Evolutionary conservation across 768 basidiomycete genomes (phyloP).

Genomic region (Leccinum obscurum): DNA sequence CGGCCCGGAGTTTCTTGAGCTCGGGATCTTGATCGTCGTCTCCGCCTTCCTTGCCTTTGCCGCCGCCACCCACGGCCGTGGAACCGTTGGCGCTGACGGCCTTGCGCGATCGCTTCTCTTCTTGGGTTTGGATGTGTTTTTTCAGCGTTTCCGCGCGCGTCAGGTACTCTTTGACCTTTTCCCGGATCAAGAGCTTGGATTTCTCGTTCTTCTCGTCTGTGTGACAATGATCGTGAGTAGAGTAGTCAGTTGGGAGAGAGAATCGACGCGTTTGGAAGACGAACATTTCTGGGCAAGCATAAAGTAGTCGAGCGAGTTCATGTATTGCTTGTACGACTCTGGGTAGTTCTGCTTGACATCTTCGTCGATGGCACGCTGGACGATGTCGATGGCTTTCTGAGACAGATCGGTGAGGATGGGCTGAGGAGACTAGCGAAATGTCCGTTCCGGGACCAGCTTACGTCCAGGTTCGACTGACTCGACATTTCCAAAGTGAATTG

Average conservation of each 20-base stretch:
- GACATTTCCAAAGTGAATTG: slow-evolving; percentile 35
- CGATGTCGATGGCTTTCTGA: slow-evolving; percentile 85
- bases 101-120: slow-evolving; percentile 55
- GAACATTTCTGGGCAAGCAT: slow-evolving; percentile 94
- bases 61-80: slow-evolving; percentile 39
- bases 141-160: slow-evolving; percentile 90
- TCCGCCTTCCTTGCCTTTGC: slow-evolving; percentile 50
- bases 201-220: slow-evolving; percentile 89
- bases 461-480: slow-evolving; percentile 48
- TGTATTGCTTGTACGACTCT: slow-evolving; percentile 92
- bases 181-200: slow-evolving; percentile 79
- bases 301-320: slow-evolving; percentile 96
- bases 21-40: slow-evolving; percentile 85
- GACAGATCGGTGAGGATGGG: slow-evolving; percentile 22
- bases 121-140: slow-evolving; percentile 64
- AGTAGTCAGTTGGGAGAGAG: background rate
- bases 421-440: background rate
- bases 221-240: slow-evolving; percentile 5
- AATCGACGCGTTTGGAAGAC: background rate
- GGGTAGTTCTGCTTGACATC: slow-evolving; percentile 92
- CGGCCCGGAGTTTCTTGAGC: slow-evolving; percentile 93
- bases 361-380: slow-evolving; percentile 90
- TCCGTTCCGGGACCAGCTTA: slow-evolving; percentile 24
- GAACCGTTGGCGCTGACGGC: slow-evolving; percentile 51
- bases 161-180: slow-evolving; percentile 91